A percentile compares a stretch with the other conserved stretches of the same genome.
Conservation (phyloP, 257 asterid species). For the Datura wrightii region DNA sequence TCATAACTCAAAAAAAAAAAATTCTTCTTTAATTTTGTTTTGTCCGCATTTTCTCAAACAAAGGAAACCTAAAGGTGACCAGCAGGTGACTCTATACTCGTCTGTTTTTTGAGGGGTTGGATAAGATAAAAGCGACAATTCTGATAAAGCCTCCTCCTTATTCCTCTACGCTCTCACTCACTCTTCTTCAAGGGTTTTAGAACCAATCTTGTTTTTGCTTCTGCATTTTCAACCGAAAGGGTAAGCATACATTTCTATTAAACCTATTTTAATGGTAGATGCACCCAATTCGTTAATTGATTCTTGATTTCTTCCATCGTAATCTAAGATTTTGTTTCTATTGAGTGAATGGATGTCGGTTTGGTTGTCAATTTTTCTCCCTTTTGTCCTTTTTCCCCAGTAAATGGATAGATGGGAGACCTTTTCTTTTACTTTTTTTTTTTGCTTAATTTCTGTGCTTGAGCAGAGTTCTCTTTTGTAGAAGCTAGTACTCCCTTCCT, state of each 20-base stretch:
- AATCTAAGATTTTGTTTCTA: background rate
- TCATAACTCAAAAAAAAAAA: too few species aligned
- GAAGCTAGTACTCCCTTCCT: background rate
- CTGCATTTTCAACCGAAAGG: background rate
- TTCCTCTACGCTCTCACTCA: background rate
- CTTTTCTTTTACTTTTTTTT: background rate
- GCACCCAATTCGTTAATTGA: background rate
- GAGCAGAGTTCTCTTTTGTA: background rate
- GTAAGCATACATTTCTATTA: background rate
- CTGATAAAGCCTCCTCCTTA: conserved; percentile 7
- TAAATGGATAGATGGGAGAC: background rate
- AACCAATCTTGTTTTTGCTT: background rate
- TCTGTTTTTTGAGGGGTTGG: background rate
- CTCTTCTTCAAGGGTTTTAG: conserved; percentile 13
- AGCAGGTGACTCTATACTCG: too few species aligned
- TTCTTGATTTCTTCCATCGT: background rate
- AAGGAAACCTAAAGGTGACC: too few species aligned
- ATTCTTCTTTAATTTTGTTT: too few species aligned
- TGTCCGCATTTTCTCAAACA: too few species aligned
- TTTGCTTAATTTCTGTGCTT: background rate
- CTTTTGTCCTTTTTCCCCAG: background rate
- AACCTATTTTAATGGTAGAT: background rate
- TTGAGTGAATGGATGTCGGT: background rate
- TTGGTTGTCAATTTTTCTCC: background rate
- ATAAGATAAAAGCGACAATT: conserved; percentile 2